These are phyloP conservation scores for Yamadazyma diospyri DNA, from an alignment of 1,139 yeast genomes.

Conservation along the genomic window DNA sequence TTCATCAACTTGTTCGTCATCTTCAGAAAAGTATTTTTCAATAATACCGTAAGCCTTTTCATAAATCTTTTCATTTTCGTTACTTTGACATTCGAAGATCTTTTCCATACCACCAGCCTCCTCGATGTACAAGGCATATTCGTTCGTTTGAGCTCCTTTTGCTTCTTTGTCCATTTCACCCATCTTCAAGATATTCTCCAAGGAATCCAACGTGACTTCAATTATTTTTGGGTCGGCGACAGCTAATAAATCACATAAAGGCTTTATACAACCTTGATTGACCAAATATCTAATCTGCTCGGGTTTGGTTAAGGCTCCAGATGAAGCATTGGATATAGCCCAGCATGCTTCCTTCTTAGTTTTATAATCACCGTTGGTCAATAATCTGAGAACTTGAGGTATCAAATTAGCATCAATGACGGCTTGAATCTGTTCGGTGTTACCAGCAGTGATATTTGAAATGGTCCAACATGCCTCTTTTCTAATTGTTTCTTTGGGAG, in stretches of 20 bases:
- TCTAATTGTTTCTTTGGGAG: slow-evolving; percentile 87
- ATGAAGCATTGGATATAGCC: slow-evolving; percentile 97
- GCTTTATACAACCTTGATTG: slow-evolving; percentile 94
- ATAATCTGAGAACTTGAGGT: slow-evolving; percentile 85
- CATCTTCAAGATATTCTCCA: slow-evolving; percentile 88
- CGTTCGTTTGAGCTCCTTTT: slow-evolving; percentile 65
- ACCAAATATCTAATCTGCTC: slow-evolving; percentile 93
- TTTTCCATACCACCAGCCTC: slow-evolving; percentile 99
- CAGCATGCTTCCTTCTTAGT: slow-evolving; percentile 98
- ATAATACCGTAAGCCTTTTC: slow-evolving; percentile 87
- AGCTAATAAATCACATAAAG: slow-evolving; percentile 85
- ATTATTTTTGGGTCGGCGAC: slow-evolving; percentile 89
- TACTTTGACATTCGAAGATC: slow-evolving; percentile 89
- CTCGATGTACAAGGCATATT: slow-evolving; percentile 87
- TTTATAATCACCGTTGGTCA: slow-evolving; percentile 84
- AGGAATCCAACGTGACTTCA: slow-evolving; percentile 92
- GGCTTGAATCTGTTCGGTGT: slow-evolving; percentile 91
- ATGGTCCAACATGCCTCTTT: slow-evolving; percentile 99
- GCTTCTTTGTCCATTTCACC: slow-evolving; percentile 91
- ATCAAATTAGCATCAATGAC: slow-evolving; percentile 92
- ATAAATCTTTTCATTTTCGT: slow-evolving; percentile 88
- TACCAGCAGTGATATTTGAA: slow-evolving; percentile 97
- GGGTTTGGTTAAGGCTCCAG: slow-evolving; percentile 90
- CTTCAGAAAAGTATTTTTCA: slow-evolving; percentile 86
- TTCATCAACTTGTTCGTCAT: slow-evolving; percentile 71